phyloP scores from a whole-genome alignment of 768 basidiomycete genomes.

The Pulveroboletus sp. region DNA sequence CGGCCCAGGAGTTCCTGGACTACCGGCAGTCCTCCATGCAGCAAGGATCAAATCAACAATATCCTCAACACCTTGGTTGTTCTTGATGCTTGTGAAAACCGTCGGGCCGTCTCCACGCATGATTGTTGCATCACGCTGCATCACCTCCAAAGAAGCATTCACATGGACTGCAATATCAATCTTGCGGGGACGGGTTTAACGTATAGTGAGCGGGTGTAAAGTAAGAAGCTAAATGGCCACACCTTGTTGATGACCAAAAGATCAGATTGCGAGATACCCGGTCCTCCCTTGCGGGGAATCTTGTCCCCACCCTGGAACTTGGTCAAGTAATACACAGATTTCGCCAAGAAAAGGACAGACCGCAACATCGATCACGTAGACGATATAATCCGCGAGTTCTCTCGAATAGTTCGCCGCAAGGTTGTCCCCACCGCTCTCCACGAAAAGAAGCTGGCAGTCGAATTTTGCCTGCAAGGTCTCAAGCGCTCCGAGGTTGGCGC shows the following conservation, averaged over 20 bases:
- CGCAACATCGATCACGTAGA: constrained; percentile 87
- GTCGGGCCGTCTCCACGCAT: constrained; percentile 97
- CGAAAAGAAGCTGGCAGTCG: constrained; percentile 85
- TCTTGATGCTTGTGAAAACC: constrained; percentile 81
- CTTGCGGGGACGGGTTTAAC: constrained; percentile 40
- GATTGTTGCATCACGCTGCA: constrained; percentile 87
- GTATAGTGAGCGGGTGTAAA: background rate
- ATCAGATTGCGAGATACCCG: constrained; percentile 96
- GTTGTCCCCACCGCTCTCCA: constrained; percentile 97
- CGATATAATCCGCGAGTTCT: constrained; percentile 96
- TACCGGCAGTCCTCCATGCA: constrained; percentile 85
- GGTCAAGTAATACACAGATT: constrained; percentile 2
- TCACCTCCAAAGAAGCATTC: constrained; percentile 88
- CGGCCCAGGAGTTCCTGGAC: constrained; percentile 57
- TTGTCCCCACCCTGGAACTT: constrained; percentile 90
- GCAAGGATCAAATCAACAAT: constrained; percentile 77
- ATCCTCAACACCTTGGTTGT: constrained; percentile 76
- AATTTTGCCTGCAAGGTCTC: constrained; percentile 93
- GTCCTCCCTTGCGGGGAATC: constrained; percentile 96
- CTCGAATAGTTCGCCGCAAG: constrained; percentile 95
- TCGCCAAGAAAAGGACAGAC: constrained; percentile 37
- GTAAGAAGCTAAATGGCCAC: background rate
- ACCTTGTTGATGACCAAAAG: constrained; percentile 95
- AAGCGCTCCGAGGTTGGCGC: constrained; percentile 93
- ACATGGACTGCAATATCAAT: constrained; percentile 93